Conservation (phyloP, 2,329 filamentous ascomycete species). For the Hymenoscyphus linearis region DNA sequence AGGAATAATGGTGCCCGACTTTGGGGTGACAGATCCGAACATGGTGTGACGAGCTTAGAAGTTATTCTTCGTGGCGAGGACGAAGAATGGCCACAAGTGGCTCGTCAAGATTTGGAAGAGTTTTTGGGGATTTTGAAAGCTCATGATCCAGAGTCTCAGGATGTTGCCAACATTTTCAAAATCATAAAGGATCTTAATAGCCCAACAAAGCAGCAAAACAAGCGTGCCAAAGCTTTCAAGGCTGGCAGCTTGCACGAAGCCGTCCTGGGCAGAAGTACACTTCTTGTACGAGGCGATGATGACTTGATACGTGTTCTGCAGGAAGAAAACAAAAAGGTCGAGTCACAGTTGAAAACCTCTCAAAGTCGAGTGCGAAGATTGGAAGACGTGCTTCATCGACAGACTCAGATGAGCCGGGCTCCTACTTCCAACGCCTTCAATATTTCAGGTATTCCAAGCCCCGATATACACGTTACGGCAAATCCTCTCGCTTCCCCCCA, state of each 20-base stretch:
- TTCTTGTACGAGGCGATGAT: constrained; percentile 81
- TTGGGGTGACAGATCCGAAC: constrained; percentile 60
- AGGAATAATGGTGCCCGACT: constrained; percentile 72
- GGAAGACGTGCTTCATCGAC: constrained; percentile 86
- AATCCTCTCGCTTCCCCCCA: constrained; percentile 30
- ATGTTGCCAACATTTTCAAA: constrained; percentile 68
- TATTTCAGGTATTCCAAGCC: constrained; percentile 37
- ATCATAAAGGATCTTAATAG: constrained; percentile 73
- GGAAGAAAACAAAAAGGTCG: constrained; percentile 72
- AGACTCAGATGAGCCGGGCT: constrained; percentile 55
- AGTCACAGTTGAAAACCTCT: constrained; percentile 72
- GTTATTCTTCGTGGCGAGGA: constrained; percentile 79
- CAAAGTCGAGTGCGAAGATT: constrained; percentile 86
- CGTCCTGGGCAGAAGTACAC: constrained; percentile 77
- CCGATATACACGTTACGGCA: constrained; percentile 44
- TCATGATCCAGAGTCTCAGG: constrained; percentile 58
- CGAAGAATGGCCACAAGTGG: constrained; percentile 72
- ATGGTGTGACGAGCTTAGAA: constrained; percentile 70
- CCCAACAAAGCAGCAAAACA: constrained; percentile 80
- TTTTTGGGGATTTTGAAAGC: constrained; percentile 64
- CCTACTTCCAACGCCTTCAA: constrained; percentile 52
- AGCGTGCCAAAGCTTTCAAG: constrained; percentile 88
- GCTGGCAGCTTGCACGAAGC: constrained; percentile 92
- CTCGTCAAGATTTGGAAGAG: constrained; percentile 68
- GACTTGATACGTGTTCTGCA: constrained; percentile 73